Evolutionary conservation across 1,284 basidiomycete species (phyloP), one percentile per base, ranked within the genome.

Genomic region (Heimioporus retisporus): DNA sequence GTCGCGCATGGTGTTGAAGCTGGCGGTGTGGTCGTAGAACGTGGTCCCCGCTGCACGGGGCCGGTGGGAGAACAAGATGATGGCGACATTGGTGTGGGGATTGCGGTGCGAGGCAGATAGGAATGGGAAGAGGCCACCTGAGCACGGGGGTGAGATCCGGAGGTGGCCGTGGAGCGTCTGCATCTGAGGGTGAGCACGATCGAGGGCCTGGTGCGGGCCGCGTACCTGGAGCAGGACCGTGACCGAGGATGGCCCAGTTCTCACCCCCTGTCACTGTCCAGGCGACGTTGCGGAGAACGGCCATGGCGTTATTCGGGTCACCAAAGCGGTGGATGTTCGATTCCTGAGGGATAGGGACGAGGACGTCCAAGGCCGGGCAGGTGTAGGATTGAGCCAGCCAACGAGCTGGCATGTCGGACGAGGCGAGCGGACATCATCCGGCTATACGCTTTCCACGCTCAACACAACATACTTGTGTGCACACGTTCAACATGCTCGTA

Each of bases 21-120:
- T 89, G 2, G 95, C 94, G 0, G 95, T 94, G 75, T 93, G 97
- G 80, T 98, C 96, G 68, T 93, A 93, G 79, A 98, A 98, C n/a
- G 87, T 93, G 10, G 92, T 85, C 0, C 89, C 87, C 0, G 85
- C 80, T 0, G 86, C 81, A 55, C 82, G 83, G 6, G 84, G 82
- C 53, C 90, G 85, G 66, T 93, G 89, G 1, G 90, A 86, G 73
- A 96, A 96, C 0, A 92, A 92, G 7, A 96, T 91, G 57, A 93
- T 83, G 10, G 88, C 82, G 48, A 96, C 80, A 19, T 81, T 80
- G 13, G 82, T 77, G 65, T 87, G 84, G 0, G 88, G 83, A 66
- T 92, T 86, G 8, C 71, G 71, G 53, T 73, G 67, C 8, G 76
- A 56, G 44, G 76, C 61, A 6, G 80, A 82, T 56, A 94, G 82